phyloP scores from a whole-genome alignment of 148 eudicot genomes.

The Fagopyrum homotropicum region DNA sequence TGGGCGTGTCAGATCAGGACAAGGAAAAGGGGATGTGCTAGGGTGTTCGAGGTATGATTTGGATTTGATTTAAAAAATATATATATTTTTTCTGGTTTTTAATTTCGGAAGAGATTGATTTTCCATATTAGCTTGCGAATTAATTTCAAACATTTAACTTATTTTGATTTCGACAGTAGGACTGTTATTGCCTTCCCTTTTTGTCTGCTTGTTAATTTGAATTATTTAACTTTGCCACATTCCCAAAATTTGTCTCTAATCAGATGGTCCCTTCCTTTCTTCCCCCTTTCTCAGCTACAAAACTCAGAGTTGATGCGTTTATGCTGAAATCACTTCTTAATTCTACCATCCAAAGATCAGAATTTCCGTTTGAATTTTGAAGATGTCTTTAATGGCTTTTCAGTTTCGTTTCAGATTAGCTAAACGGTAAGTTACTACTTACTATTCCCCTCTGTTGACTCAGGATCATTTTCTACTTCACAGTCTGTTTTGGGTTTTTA shows the following conservation, averaged over 20 bases:
- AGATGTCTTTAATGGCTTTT: neutral
- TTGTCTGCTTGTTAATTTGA: constrained; percentile 23
- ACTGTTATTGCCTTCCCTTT: constrained; percentile 21
- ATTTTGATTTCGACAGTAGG: constrained; percentile 17
- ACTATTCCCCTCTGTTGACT: neutral
- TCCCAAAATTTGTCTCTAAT: constrained; percentile 35
- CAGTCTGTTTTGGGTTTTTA: constrained; percentile 8
- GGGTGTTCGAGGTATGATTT: neutral
- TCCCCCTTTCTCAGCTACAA: constrained; percentile 11
- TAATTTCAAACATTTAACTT: neutral
- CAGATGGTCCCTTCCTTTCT: constrained; percentile 5
- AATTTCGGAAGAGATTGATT: neutral
- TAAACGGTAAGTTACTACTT: constrained; percentile 8
- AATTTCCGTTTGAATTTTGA: constrained; percentile 4
- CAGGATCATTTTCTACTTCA: neutral
- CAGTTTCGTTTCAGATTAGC: constrained; percentile 12
- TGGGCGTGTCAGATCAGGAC: constrained; percentile 5
- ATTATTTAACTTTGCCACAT: constrained; percentile 24
- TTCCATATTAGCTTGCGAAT: neutral
- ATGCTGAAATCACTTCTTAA: constrained; percentile 18
- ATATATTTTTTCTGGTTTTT: neutral
- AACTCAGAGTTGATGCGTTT: constrained; percentile 22
- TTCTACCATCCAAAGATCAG: neutral
- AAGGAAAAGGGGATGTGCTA: neutral
- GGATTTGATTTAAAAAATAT: neutral